A percentile compares a stretch with the other conserved stretches of the same genome.
Conservation (phyloP, 345 rosid species). For the Eucalyptus pauciflora region DNA sequence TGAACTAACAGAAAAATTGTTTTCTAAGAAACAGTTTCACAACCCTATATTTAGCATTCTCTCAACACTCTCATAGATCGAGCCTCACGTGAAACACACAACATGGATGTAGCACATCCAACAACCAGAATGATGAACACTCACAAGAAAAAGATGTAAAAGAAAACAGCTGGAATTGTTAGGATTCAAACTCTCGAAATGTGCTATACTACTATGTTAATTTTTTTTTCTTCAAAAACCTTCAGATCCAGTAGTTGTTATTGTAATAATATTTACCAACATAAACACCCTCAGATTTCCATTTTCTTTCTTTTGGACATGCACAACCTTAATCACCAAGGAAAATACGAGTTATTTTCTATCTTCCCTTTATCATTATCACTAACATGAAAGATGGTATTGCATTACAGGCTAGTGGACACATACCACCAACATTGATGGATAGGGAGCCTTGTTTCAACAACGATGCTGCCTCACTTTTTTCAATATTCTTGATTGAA, state of each 20-base stretch:
- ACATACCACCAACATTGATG: slow-evolving; percentile 75
- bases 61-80: neutral
- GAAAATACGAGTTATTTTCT: neutral
- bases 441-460: slow-evolving; percentile 68
- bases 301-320: neutral
- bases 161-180: neutral
- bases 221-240: neutral
- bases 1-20: neutral
- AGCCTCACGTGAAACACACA: neutral
- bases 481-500: slow-evolving; percentile 60
- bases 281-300: neutral
- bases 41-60: neutral
- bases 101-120: neutral
- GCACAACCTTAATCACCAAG: neutral
- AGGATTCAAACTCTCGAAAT: neutral
- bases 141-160: neutral
- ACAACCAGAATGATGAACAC: neutral
- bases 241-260: neutral
- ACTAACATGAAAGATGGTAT: neutral
- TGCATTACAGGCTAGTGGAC: neutral
- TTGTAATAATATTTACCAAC: neutral
- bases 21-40: neutral
- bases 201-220: neutral
- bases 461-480: slow-evolving; percentile 62
- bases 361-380: neutral